Evolutionary conservation across 306 rosid species (phyloP).

Genomic region (Trifolium subterraneum): DNA sequence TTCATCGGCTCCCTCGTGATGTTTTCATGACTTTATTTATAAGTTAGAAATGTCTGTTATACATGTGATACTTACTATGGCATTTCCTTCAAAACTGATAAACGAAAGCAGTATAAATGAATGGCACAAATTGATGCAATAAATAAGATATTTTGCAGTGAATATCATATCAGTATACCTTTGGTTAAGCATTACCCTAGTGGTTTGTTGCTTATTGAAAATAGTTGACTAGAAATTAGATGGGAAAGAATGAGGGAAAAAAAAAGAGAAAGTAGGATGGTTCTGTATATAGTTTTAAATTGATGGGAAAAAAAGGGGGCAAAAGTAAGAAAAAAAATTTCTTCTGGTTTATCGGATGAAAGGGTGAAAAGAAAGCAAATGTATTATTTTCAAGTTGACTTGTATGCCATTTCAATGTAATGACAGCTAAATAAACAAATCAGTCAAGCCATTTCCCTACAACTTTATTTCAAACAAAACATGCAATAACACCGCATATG

Average conservation of each 20-base stretch:
- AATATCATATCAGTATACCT: constrained; percentile 5
- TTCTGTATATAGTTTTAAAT: not conserved
- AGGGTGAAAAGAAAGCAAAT: not conserved
- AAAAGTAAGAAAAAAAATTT: no score
- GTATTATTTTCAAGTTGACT: not conserved
- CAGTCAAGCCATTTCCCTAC: not conserved
- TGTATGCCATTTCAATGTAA: not conserved
- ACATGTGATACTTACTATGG: not conserved
- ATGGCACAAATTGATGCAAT: not conserved
- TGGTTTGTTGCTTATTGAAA: not conserved
- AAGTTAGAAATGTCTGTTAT: constrained; percentile 18
- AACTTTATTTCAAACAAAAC: not conserved
- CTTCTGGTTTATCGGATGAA: not conserved
- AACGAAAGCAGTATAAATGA: not conserved
- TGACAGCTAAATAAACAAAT: not conserved
- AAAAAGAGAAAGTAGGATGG: not conserved
- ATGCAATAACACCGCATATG: not conserved
- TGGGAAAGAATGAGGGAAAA: not conserved
- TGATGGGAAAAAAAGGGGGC: no score
- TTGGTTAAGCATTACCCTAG: not conserved
- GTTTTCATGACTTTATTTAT: not conserved
- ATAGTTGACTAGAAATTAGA: not conserved
- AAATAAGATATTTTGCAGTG: constrained; percentile 20
- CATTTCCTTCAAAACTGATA: constrained; percentile 10
- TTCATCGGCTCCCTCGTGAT: not conserved